A percentile compares a stretch with the other conserved stretches of the same genome.
These are phyloP conservation scores for Pichia paraexigua DNA, from an alignment of 805 yeast genomes.

Conservation along the genomic window DNA sequence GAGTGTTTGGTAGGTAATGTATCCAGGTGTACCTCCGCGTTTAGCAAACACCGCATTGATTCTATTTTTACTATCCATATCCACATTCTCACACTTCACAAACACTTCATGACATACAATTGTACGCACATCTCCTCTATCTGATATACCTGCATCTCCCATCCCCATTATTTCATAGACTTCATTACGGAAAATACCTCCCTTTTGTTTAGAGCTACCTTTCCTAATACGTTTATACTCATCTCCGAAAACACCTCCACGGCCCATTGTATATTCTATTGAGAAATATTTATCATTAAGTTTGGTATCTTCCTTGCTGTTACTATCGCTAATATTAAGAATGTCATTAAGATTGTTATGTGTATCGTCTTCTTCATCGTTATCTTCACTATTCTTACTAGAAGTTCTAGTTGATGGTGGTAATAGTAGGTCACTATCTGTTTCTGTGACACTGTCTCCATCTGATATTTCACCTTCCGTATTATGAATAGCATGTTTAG, in stretches of 20 bases:
- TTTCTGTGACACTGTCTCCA: neutral
- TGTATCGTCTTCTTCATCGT: neutral
- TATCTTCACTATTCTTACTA: neutral
- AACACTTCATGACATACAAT: conserved; percentile 13
- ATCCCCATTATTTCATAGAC: neutral
- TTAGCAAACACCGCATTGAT: conserved; percentile 10
- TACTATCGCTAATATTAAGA: neutral
- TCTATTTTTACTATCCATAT: conserved; percentile 12
- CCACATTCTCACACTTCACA: conserved; percentile 3
- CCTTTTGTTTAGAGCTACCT: neutral
- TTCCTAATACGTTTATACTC: conserved; percentile 6
- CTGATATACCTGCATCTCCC: neutral
- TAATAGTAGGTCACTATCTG: neutral
- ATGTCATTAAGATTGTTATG: no score
- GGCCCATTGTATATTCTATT: conserved; percentile 9
- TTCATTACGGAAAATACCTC: conserved; percentile 10
- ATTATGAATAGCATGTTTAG: neutral
- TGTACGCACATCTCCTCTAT: neutral
- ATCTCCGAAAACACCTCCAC: conserved; percentile 12
- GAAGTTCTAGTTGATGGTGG: neutral
- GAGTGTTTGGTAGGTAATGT: conserved; percentile 5
- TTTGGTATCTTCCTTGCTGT: neutral
- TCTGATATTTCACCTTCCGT: neutral
- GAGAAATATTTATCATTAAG: conserved; percentile 1
- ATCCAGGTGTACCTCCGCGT: conserved; percentile 8